Base-by-base conservation (phyloP, 2,329 filamentous ascomycete genomes). In the Pseudogymnoascus sp. region DNA sequence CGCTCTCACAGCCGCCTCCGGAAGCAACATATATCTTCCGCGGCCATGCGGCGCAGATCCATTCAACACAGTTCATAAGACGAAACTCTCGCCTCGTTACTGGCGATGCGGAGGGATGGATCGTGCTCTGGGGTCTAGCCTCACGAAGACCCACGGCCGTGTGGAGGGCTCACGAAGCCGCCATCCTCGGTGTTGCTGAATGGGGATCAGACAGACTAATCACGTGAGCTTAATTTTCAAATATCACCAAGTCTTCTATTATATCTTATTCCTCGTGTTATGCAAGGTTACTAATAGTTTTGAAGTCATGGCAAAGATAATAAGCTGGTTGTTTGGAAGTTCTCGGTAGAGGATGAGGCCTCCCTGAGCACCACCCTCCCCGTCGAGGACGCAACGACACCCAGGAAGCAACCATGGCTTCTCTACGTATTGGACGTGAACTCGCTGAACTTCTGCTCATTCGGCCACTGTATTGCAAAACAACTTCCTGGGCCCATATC, bases 381-480 rank as follows among this genome's bases (percentile, higher is more conserved):
- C 0, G 82, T 93, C 34, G 90, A 96, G 65, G 76, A 77, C 56
- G 77, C 73, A 1, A 74, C 73, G 28, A 76, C 74, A 53, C 74
- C 74, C 60, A 82, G 77, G 66, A 83, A 82, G 16, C 82, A 87
- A 69, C 95, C 95, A 31, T 96, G 91, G 91, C 78, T 97, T n/a
- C 75, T 96, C 21, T 85, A 96, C 75, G 83, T 90, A 3, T 78
- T 99, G 4, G 81, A 89, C 4, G 91, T 97, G 46, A 97, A 97
- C 72, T 91, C 93, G 1, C 84, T 97, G 77, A 99, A 97, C 72
- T 99, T 97, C 73, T 99, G 95, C 73, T 83, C 89, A 1, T 96
- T 96, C 73, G 82, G 88, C 1, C 72, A 65, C 78, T 64, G 72
- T 76, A 42, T 40, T 59, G 21, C 42, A 61, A 5, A 53, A 9